phyloP scores from a whole-genome alignment of 2,329 filamentous ascomycete species.

The Zasmidium angulare region DNA sequence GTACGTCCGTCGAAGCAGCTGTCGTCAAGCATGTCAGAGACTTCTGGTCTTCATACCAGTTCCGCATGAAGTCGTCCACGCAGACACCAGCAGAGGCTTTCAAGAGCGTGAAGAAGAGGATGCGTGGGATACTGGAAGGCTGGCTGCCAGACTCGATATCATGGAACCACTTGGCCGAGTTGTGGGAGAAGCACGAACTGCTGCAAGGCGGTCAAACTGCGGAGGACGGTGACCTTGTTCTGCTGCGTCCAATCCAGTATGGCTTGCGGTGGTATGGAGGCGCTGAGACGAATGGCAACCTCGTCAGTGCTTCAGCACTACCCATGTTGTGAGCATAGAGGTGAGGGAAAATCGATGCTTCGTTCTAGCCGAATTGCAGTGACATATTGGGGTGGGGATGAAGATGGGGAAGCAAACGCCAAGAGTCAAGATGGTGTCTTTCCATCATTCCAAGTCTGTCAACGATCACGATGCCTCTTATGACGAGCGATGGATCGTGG shows the following conservation, averaged over 20 bases:
- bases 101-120: slow-evolving; percentile 12
- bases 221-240: not conserved
- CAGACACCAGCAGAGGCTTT: slow-evolving; percentile 1
- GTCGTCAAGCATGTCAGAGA: slow-evolving; percentile 14
- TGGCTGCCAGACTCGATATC: slow-evolving; percentile 8
- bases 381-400: not conserved
- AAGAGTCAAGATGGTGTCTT: too few relatives aligned
- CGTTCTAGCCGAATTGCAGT: too few relatives aligned
- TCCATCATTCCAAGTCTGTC: too few relatives aligned
- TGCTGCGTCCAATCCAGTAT: not conserved
- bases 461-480: too few relatives aligned
- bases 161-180: not conserved
- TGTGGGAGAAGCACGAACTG: slow-evolving; percentile 11
- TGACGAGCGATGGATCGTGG: too few relatives aligned
- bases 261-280: not conserved
- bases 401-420: too few relatives aligned
- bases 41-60: slow-evolving; percentile 15
- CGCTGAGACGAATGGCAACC: not conserved
- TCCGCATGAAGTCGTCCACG: slow-evolving; percentile 1
- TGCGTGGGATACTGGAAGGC: slow-evolving; percentile 6
- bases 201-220: not conserved
- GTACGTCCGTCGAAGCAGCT: slow-evolving; percentile 7
- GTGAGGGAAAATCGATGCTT: not conserved
- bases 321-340: not conserved
- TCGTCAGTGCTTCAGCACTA: not conserved